Evolutionary conservation across 805 yeast genomes (phyloP).

Genomic region (Candida schatavii): DNA sequence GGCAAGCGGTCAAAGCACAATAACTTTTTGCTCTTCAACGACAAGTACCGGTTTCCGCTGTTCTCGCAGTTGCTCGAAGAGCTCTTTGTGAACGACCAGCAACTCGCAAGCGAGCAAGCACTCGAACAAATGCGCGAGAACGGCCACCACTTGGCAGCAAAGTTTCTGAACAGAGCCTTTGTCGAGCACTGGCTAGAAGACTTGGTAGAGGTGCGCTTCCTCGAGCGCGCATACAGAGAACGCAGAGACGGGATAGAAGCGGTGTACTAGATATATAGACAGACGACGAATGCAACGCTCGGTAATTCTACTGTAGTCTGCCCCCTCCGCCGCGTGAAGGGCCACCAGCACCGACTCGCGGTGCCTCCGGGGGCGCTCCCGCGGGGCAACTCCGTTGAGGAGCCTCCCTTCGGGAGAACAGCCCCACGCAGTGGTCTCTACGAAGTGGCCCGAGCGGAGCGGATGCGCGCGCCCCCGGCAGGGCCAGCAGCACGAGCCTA

Average conservation of each 20-base stretch:
- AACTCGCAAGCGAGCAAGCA: conserved; percentile 24
- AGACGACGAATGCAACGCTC: too few species aligned
- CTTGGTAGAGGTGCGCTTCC: conserved; percentile 13
- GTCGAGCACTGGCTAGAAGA: conserved; percentile 48
- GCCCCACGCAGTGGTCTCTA: too few species aligned
- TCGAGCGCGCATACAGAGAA: conserved; percentile 28
- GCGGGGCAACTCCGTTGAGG: neutral
- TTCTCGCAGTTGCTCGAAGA: conserved; percentile 49
- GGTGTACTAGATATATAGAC: conserved; percentile 27
- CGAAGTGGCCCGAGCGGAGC: too few species aligned
- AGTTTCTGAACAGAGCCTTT: conserved; percentile 64
- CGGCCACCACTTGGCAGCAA: conserved; percentile 45
- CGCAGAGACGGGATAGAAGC: conserved; percentile 23
- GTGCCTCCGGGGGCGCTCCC: too few species aligned
- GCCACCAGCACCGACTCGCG: too few species aligned
- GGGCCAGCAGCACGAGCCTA: too few species aligned
- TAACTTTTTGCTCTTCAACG: conserved; percentile 3
- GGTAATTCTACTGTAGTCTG: too few species aligned
- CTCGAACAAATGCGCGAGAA: conserved; percentile 41
- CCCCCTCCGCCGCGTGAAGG: too few species aligned
- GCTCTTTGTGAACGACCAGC: conserved; percentile 36
- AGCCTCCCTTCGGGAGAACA: neutral
- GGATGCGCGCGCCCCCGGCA: too few species aligned
- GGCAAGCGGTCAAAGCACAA: conserved; percentile 4
- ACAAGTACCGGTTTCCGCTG: conserved; percentile 25